phyloP scores from a whole-genome alignment of 345 rosid species.

The Raphanus sativus region DNA sequence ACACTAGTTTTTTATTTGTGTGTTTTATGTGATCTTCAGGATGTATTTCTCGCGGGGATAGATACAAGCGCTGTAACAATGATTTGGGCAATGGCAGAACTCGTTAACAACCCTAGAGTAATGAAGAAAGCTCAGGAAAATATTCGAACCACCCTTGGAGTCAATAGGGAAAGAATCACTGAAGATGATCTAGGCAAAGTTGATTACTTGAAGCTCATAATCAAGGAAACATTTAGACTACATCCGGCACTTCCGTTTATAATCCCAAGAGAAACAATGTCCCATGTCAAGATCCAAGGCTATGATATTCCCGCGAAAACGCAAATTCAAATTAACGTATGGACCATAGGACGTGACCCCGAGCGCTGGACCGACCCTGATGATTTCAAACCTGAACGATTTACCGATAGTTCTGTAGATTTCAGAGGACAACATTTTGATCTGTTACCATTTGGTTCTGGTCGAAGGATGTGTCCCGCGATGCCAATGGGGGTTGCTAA shows the following conservation, averaged over 20 bases:
- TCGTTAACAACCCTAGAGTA: slow-evolving; percentile 54
- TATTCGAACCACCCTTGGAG: slow-evolving; percentile 51
- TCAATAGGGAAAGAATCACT: slow-evolving; percentile 31
- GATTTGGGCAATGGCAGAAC: slow-evolving; percentile 64
- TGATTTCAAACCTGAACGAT: slow-evolving; percentile 55
- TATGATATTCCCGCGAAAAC: slow-evolving; percentile 50
- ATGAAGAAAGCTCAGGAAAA: slow-evolving; percentile 55
- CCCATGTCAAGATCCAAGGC: slow-evolving; percentile 43
- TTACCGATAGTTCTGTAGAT: neutral
- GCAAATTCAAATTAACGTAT: slow-evolving; percentile 43
- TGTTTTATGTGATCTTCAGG: slow-evolving; percentile 10
- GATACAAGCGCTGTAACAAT: slow-evolving; percentile 55
- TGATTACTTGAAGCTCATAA: slow-evolving; percentile 54
- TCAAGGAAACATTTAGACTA: slow-evolving; percentile 63
- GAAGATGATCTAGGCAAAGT: slow-evolving; percentile 58
- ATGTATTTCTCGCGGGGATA: slow-evolving; percentile 58
- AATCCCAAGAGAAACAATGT: slow-evolving; percentile 40
- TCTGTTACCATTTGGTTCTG: slow-evolving; percentile 49
- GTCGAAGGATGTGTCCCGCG: slow-evolving; percentile 53
- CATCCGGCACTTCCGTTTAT: slow-evolving; percentile 58
- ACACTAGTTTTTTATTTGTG: neutral
- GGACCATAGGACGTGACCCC: slow-evolving; percentile 52
- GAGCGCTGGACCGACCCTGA: slow-evolving; percentile 48
- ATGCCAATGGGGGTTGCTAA: slow-evolving; percentile 15
- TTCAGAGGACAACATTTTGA: slow-evolving; percentile 25